Conservation (phyloP, 768 basidiomycete genomes). For the Podaxis sp. region DNA sequence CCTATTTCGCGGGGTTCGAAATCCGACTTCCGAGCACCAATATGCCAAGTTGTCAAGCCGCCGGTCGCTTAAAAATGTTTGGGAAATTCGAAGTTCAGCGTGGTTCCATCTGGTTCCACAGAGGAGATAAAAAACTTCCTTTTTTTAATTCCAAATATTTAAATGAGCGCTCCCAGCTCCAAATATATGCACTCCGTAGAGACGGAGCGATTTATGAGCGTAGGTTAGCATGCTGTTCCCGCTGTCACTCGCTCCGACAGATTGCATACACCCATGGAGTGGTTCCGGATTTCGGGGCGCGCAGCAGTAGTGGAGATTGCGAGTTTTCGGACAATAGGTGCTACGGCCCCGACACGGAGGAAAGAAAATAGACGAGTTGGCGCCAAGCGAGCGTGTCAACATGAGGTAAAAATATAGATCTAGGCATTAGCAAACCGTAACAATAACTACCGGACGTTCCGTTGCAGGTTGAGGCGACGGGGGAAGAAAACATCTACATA, state of each 20-base stretch:
- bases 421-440: not conserved
- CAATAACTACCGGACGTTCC: not conserved
- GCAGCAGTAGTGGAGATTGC: conserved; percentile 3
- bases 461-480: not conserved
- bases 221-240: not conserved
- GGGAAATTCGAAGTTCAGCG: not conserved
- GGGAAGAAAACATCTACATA: not conserved
- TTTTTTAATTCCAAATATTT: not conserved
- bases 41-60: not conserved
- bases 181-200: not conserved
- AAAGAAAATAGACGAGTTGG: not conserved
- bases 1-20: conserved; percentile 11
- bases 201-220: not conserved
- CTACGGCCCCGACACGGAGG: conserved; percentile 15
- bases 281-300: not conserved
- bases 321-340: conserved; percentile 5
- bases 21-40: not conserved
- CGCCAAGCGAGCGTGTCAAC: not conserved
- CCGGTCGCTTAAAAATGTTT: not conserved
- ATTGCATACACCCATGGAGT: not conserved
- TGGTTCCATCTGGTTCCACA: not conserved
- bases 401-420: not conserved
- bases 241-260: not conserved
- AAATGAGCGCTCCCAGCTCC: not conserved
- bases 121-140: no score